Base-by-base conservation (phyloP, 257 asterid genomes). In the Echites panduratus region DNA sequence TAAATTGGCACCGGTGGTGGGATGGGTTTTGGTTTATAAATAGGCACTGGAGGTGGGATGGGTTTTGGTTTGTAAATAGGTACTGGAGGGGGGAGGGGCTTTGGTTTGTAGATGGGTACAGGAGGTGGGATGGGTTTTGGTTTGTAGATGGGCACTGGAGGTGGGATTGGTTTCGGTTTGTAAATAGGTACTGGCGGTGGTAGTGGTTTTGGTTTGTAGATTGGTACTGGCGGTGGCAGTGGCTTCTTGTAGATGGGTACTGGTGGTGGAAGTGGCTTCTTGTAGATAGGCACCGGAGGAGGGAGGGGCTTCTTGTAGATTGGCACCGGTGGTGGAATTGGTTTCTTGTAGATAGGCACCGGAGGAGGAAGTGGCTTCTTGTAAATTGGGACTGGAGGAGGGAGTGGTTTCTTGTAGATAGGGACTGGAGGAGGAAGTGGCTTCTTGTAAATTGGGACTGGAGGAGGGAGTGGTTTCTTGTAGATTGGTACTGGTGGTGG, bases 141-240 rank as follows among this genome's bases (percentile, higher is more conserved):
- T 17, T 74, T 66, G 32, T 75, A 44, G 14, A 54, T 73, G 0
- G 87, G 86, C 13, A 29, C 9, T 27, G 57, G 24, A 19, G 88
- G 83, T 61, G 5, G 50, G 1, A 22, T 2, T 66, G 82, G 87
- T 14, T 78, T 80, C 0, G 86, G 86, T 41, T 73, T 77, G 79
- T 79, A 82, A 14, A 78, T 69, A 4, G 88, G 91, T 10, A 74
- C 35, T 0, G 86, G 85, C 0, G 90, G 90, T 40, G 83, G 84
- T 5, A 76, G 83, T 5, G 90, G 83, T 67, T 38, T n/a, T 75
- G 81, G 81, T 11, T 29, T 35, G 19, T 72, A 66, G 4, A 71
- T 71, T 0, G 84, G 84, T 38, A 69, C 48, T 1, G 85, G 81
- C 0, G 89, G 89, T 20, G 83, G 84, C 2, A 75, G 82, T 12